Base-by-base conservation (phyloP, 1,139 yeast genomes). In the Candida freyschussii region DNA sequence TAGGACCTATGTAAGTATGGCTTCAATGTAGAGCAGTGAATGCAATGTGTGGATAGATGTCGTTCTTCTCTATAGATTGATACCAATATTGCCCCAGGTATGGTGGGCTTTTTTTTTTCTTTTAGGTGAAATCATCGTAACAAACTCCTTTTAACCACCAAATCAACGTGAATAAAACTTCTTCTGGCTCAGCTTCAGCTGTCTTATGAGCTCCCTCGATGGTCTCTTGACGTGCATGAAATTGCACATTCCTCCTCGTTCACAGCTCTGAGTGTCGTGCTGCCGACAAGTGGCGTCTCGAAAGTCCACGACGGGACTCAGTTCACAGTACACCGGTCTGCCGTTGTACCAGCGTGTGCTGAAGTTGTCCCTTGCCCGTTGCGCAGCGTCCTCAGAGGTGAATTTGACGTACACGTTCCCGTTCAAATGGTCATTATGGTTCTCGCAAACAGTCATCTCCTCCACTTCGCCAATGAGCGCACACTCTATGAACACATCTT, bases 401-500 rank as follows among this genome's bases (percentile, higher is more conserved):
- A 75, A 87, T 38, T 72, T 67, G 13, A 82, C 75, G 54, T 85
- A 85, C 0, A 86, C 95, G 53, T 86, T 86, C 2, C 97, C 97
- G 45, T 76, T 78, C 41, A 89, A 60, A 49, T 78, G 96, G 47
- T 78, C 79, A 49, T 84, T 85, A 36, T 73, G 78, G 55, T 89
- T 89, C 48, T 83, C 96, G 53, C 95, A 83, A 3, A 89, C 84
- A 1, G 78, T 75, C 48, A 89, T 52, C 24, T 75, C 75, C 26
- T 69, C 72, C 7, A 89, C 67, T 32, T 72, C 74, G n/a, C 83
- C 78, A 33, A 64, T 59, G 34, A 62, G 50, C n/a, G 80, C 69
- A 13, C 84, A 68, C 46, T 81, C 87, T 16, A 75, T 59, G 51
- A 76, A 86, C 2, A 87, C 56, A 55, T 89, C 96, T 45, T 77